Evolutionary conservation across 129 eudicot genomes (phyloP), one percentile per base, ranked within the genome.

Genomic region (Tagetes erecta): DNA sequence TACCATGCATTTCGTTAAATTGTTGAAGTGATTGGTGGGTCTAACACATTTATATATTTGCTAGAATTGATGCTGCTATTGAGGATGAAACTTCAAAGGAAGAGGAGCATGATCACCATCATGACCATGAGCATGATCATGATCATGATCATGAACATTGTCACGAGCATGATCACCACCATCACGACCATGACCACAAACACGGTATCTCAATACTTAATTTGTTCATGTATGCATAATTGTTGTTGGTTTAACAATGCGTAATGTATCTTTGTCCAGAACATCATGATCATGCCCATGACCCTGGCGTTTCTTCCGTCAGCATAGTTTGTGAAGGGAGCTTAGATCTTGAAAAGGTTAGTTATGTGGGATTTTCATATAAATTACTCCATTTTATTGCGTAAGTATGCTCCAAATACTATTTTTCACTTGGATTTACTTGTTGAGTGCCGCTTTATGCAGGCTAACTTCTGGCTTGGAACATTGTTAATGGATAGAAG

Each of bases 401-500:
- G n/a, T 14, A 47, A 20, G 45, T 3, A 41, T 52, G 30, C 31
- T 12, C 50, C 33, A 12, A 34, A 34, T 60, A 49, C 41, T 67
- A 13, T 11, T 50, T 49, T 14, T 6, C 34, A 39, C 3, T 34
- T 41, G 69, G 31, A 70, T 51, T 44, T 70, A 45, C 38, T 34
- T 34, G 9, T 30, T 13, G 11, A 55, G 35, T 42, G 13, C 7
- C 49, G 64, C 40, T 12, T 73, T 70, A 67, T 75, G 78, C 93
- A 94, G 99, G 97, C 99, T 57, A 91, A 95, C 82, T 73, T 87
- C 77, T 95, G 99, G 99, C 85, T 95, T 67, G 97, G 97, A 35
- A 88, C 82, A 39, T 83, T 95, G 72, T 77, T 95, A 76, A 58
- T 91, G 82, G 97, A 91, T 65, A 83, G 86, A 64, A 91, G 97